phyloP scores from a whole-genome alignment of 352 stramenopile species.

The Phytophthora melonis region DNA sequence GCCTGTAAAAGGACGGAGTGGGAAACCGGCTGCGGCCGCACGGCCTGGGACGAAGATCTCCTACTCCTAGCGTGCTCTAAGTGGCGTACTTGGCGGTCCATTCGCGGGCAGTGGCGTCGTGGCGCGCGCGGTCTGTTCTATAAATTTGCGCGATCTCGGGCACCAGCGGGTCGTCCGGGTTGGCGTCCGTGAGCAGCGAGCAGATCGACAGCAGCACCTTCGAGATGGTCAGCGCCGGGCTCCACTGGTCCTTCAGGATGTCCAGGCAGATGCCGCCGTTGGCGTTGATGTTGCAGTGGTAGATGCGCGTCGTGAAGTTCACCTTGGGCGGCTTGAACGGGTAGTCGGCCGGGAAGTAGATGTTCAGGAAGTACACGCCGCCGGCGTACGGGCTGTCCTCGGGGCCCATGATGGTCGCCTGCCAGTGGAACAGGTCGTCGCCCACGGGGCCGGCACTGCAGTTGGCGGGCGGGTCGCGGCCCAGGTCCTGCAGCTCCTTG shows the following conservation, averaged over 20 bases:
- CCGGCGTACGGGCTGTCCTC: conserved; percentile 98
- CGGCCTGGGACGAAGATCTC: conserved; percentile 34
- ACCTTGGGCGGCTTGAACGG: conserved; percentile 99
- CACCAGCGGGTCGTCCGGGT: conserved; percentile 99
- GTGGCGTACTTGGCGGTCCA: conserved; percentile 99
- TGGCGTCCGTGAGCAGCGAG: conserved; percentile 99
- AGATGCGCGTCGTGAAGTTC: conserved; percentile 99
- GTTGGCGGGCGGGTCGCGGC: conserved; percentile 97
- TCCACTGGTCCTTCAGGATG: conserved; percentile 99
- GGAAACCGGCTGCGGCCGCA: conserved; percentile 2
- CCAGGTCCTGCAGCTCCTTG: conserved; percentile 96
- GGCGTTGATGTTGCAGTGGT: conserved; percentile 99
- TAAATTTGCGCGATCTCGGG: conserved; percentile 95
- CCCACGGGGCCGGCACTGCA: conserved; percentile 98
- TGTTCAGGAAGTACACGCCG: conserved; percentile 99
- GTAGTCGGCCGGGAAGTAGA: conserved; percentile 99
- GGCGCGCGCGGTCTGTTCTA: conserved; percentile 93
- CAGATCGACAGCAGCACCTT: conserved; percentile 99
- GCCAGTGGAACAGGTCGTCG: conserved; percentile 99
- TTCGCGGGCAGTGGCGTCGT: conserved; percentile 97
- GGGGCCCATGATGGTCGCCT: conserved; percentile 98
- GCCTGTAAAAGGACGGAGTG: neutral
- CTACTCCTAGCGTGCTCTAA: conserved; percentile 83
- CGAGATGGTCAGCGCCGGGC: conserved; percentile 98
- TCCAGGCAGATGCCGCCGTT: conserved; percentile 99